Evolutionary conservation across 228 moss, liverwort and hornwort species (phyloP), one percentile per base, ranked within the genome.

Genomic region (Sphagnum magellanicum): DNA sequence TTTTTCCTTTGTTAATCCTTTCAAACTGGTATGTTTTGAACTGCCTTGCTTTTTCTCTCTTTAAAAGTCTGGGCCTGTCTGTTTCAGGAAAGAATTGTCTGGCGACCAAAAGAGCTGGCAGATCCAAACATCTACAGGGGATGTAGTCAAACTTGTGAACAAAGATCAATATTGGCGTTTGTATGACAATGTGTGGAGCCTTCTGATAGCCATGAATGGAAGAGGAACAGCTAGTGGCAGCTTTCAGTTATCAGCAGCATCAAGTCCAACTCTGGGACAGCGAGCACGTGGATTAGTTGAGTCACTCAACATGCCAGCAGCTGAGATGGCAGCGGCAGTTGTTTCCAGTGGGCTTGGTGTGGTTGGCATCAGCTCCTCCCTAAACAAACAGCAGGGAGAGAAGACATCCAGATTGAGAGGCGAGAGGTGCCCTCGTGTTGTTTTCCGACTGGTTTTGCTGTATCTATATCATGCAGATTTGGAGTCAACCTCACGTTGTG

Each of bases 271-370:
- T 75, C 79, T 91, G 63, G 88, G 91, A 61, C 91, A 91, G 78
- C 81, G 91, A 82, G 91, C 91, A 61, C 84, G 91, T 63, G 91
- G 86, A 49, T 82, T 91, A 65, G 91, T 91, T 48, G 91, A 91
- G 68, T 91, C 91, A 48, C 72, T 91, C 51, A 86, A 86, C 70
- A 88, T 87, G 48, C 88, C 91, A 67, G 91, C 88, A 12, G 88
- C 91, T 60, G 91, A 91, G 78, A 88, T 91, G 86, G 91, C 91
- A 71, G 91, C 89, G 69, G 91, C 89, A 72, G 86, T 91, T 59
- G 91, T 91, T 58, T 83, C 89, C n/a, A 88, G 91, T 78, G 91
- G 91, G 69, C 67, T 91, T 50, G 91, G 91, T 17, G 91, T 74
- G 49, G 91, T 91, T 61, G 86, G 89, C 63, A 89, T 91, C 70